Conservation (phyloP, 2,329 filamentous ascomycete genomes). For the Xylaria sp. region DNA sequence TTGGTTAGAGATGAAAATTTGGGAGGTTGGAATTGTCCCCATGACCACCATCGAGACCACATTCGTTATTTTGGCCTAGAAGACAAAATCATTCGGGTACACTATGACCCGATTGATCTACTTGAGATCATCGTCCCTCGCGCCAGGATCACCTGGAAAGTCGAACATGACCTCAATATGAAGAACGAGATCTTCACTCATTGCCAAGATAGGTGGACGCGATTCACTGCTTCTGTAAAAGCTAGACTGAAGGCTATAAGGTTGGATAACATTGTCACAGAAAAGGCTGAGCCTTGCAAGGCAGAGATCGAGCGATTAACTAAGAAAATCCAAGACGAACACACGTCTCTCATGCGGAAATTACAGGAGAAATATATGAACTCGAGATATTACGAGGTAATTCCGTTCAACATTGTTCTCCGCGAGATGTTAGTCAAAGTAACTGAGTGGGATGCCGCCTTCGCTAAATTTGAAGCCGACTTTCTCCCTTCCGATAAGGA, state of each 20-base stretch:
- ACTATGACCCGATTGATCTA: conserved; percentile 91
- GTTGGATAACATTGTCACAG: conserved; percentile 87
- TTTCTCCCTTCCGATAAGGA: conserved; percentile 97
- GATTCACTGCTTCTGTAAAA: conserved; percentile 89
- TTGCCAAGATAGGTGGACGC: conserved; percentile 82
- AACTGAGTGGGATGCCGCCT: conserved; percentile 90
- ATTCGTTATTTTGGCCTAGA: conserved; percentile 91
- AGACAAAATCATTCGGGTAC: conserved; percentile 85
- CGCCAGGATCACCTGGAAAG: conserved; percentile 94
- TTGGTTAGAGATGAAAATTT: conserved; percentile 70
- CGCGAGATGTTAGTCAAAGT: conserved; percentile 93
- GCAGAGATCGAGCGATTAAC: conserved; percentile 81
- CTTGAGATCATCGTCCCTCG: conserved; percentile 94
- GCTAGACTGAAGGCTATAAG: conserved; percentile 87
- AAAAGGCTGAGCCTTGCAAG: conserved; percentile 85
- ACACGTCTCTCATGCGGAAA: conserved; percentile 75
- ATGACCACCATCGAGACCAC: conserved; percentile 93
- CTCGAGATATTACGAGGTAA: conserved; percentile 96
- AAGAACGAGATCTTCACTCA: conserved; percentile 91
- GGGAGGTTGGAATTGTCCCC: conserved; percentile 69
- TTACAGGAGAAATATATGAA: conserved; percentile 91
- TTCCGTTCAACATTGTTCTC: conserved; percentile 89
- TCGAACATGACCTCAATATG: conserved; percentile 89
- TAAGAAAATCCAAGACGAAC: conserved; percentile 85
- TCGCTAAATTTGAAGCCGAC: conserved; percentile 89